These are phyloP conservation scores for Boletus calvinii DNA, from an alignment of 1,284 basidiomycete genomes.

Conservation along the genomic window DNA sequence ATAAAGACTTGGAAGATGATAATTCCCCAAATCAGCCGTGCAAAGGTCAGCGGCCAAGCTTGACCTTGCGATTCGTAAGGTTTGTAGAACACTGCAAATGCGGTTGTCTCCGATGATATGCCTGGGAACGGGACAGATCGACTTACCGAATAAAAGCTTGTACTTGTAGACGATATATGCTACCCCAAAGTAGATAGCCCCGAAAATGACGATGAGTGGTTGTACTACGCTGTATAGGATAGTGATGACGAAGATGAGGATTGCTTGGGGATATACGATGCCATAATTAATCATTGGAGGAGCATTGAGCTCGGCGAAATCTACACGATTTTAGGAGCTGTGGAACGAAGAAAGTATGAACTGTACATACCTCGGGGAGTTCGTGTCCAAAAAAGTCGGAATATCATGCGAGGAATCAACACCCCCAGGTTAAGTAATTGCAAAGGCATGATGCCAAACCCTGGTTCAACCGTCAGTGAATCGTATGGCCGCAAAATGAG, in stretches of 20 bases:
- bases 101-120: neutral
- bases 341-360: neutral
- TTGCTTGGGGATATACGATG: constrained; percentile 89
- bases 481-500: neutral
- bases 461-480: constrained; percentile 38
- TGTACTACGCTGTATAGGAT: constrained; percentile 94
- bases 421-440: constrained; percentile 90
- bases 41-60: constrained; percentile 92
- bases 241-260: constrained; percentile 94
- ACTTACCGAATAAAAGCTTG: constrained; percentile 88
- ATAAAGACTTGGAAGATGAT: constrained; percentile 89
- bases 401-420: constrained; percentile 73
- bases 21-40: constrained; percentile 85
- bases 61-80: constrained; percentile 92
- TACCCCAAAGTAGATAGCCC: constrained; percentile 91
- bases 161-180: constrained; percentile 97
- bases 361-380: constrained; percentile 75
- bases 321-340: constrained; percentile 39
- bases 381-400: constrained; percentile 70
- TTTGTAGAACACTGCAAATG: constrained; percentile 78
- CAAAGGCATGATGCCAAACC: constrained; percentile 90
- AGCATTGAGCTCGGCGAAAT: constrained; percentile 95
- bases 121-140: neutral
- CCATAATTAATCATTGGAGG: constrained; percentile 97
- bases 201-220: constrained; percentile 92